Conservation (phyloP, 1,284 basidiomycete species). For the Clitocybe nebularis region DNA sequence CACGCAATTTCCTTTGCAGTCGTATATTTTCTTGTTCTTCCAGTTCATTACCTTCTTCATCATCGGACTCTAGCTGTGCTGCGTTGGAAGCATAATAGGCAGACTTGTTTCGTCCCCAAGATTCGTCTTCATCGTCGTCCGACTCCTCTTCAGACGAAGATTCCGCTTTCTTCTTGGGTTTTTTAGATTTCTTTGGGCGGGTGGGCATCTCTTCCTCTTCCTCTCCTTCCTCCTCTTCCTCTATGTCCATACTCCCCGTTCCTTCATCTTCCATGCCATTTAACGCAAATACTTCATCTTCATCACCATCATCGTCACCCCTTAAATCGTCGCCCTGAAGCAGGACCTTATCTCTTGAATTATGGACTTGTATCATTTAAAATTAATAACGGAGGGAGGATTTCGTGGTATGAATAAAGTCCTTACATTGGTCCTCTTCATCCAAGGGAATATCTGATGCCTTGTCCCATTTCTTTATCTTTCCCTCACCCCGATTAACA, state of each 20-base stretch:
- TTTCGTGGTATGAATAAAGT: constrained; percentile 13
- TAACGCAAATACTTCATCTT: constrained; percentile 75
- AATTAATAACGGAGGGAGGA: constrained; percentile 6
- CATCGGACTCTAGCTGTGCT: constrained; percentile 74
- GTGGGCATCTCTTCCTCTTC: constrained; percentile 24
- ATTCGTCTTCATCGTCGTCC: constrained; percentile 57
- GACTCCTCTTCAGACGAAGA: constrained; percentile 53
- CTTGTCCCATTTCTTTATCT: constrained; percentile 61
- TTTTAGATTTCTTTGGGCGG: constrained; percentile 31
- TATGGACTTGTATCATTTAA: constrained; percentile 48
- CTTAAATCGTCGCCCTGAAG: constrained; percentile 53
- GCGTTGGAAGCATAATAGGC: constrained; percentile 88
- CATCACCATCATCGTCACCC: constrained; percentile 38
- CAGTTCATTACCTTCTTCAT: constrained; percentile 81
- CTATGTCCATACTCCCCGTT: constrained; percentile 8
- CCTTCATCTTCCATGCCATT: constrained; percentile 48
- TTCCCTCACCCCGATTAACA: constrained; percentile 45
- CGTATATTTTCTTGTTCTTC: constrained; percentile 86
- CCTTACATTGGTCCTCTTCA: constrained; percentile 74
- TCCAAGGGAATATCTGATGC: constrained; percentile 66
- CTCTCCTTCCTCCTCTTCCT: constrained; percentile 38
- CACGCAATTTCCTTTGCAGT: constrained; percentile 74
- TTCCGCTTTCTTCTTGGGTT: constrained; percentile 29
- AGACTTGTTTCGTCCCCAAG: constrained; percentile 75
- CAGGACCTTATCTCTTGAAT: constrained; percentile 73